Base-by-base conservation (phyloP, 345 rosid species). In the Zanthoxylum bungeanum region DNA sequence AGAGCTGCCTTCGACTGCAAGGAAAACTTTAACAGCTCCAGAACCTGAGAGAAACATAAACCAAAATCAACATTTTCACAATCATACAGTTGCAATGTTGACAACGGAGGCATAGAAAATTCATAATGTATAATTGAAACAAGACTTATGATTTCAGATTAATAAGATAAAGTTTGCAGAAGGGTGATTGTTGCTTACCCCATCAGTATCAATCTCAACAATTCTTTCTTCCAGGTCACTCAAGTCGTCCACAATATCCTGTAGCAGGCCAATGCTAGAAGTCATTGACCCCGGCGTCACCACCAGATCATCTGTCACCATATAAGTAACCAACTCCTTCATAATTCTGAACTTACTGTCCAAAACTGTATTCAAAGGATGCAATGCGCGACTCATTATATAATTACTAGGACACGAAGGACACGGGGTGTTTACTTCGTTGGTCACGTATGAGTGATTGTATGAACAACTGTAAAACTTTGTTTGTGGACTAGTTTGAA, bases 301-400 rank as follows among this genome's bases (percentile, higher is more conserved):
- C 0, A 28, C 31, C 31, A 77, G 19, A 63, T 77, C 70, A 73
- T 73, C 67, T 1, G 22, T 62, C 42, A 77, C 80, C 70, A 56
- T 72, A 12, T 70, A 76, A 1, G 68, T 58, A 7, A 76, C 71
- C 55, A 52, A 10, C 0, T 44, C 63, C 14, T 77, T 72, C 64
- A 60, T 72, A 42, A 27, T 52, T 27, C 21, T n/a, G n/a, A n/a
- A n/a, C n/a, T n/a, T n/a, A n/a, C n/a, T n/a, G n/a, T n/a, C n/a
- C n/a, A n/a, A n/a, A n/a, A n/a, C n/a, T n/a, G n/a, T n/a, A n/a
- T n/a, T n/a, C n/a, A n/a, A n/a, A n/a, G 4, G 51, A 3, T 2
- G 14, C 21, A 46, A 4, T 46, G 14, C 51, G 1, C 17, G 0
- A 46, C 17, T 6, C 51, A 16, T 46, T 4, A 9, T 1, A 16